A percentile compares a stretch with the other conserved stretches of the same genome.
These are phyloP conservation scores for Hamigera avellanea DNA, from an alignment of 495 filamentous ascomycete species.

Conservation along the genomic window DNA sequence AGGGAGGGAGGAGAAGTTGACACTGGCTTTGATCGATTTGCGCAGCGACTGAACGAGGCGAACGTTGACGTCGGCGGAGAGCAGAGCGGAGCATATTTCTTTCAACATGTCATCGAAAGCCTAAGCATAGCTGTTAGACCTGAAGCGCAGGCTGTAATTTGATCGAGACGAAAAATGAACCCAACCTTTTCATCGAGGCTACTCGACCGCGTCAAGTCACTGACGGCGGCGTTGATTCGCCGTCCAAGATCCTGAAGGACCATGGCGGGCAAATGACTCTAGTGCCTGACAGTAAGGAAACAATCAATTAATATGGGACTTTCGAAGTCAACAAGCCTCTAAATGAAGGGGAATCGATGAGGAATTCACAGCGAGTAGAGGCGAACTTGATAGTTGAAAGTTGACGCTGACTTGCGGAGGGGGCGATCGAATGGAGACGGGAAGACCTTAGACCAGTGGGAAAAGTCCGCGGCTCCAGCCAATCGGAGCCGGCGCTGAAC, in stretches of 20 bases:
- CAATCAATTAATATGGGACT: too few species aligned
- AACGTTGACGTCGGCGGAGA: conserved; percentile 95
- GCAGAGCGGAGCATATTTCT: conserved; percentile 84
- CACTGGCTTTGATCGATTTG: conserved; percentile 79
- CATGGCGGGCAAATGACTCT: conserved; percentile 44
- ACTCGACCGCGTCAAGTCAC: conserved; percentile 78
- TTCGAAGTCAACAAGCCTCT: too few species aligned
- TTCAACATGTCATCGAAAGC: conserved; percentile 97
- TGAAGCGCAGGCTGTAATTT: background rate
- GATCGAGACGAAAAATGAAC: conserved; percentile 2
- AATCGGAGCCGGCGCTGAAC: conserved; percentile 22
- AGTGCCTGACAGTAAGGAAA: too few species aligned
- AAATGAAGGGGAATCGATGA: too few species aligned
- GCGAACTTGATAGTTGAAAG: too few species aligned
- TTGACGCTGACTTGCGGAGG: too few species aligned
- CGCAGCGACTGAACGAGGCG: conserved; percentile 85
- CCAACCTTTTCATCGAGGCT: conserved; percentile 92
- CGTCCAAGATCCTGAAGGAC: conserved; percentile 97
- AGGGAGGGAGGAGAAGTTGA: conserved; percentile 87
- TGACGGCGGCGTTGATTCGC: conserved; percentile 95
- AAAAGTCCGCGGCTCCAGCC: conserved; percentile 4
- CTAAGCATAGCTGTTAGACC: conserved; percentile 30
- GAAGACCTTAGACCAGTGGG: conserved; percentile 1
- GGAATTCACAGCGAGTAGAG: too few species aligned
- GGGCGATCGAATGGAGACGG: conserved; percentile 19